Conservation (phyloP, 2,329 filamentous ascomycete species). For the Sclerotinia nivalis region DNA sequence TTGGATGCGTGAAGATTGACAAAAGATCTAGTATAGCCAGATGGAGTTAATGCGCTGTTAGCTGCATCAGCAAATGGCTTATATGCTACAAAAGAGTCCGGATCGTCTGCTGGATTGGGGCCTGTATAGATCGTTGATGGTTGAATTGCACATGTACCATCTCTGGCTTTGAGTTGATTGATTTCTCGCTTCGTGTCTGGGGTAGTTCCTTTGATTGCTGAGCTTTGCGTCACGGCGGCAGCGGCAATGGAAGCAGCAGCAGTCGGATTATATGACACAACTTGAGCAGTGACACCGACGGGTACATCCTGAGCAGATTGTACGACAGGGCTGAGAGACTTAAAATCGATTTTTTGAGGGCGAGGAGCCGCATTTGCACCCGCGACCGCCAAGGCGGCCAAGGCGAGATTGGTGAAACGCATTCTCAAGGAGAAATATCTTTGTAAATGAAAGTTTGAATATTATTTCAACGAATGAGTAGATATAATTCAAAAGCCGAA, state of each 20-base stretch:
- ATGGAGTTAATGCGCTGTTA: constrained; percentile 36
- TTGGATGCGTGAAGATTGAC: constrained; percentile 38
- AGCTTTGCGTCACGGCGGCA: not conserved
- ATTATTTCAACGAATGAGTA: not conserved
- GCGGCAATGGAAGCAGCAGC: not conserved
- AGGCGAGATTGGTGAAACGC: constrained; percentile 4
- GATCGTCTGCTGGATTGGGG: constrained; percentile 39
- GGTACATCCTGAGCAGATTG: not conserved
- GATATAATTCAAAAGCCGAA: not conserved
- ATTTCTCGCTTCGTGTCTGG: not conserved
- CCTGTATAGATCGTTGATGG: constrained; percentile 10
- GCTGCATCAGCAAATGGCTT: constrained; percentile 34
- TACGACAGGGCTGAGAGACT: constrained; percentile 3
- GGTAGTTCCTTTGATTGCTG: not conserved
- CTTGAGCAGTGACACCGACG: not conserved
- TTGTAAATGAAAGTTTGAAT: not conserved
- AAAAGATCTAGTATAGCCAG: constrained; percentile 41
- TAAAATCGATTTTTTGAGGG: constrained; percentile 6
- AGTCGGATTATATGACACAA: not conserved
- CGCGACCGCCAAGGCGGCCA: not conserved
- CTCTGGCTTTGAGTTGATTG: not conserved
- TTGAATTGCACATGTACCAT: not conserved
- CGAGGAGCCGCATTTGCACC: constrained; percentile 3
- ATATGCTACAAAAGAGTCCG: constrained; percentile 38
- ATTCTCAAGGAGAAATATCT: not conserved